Base-by-base conservation (phyloP, 768 basidiomycete genomes). In the Hypholoma sublateritium region DNA sequence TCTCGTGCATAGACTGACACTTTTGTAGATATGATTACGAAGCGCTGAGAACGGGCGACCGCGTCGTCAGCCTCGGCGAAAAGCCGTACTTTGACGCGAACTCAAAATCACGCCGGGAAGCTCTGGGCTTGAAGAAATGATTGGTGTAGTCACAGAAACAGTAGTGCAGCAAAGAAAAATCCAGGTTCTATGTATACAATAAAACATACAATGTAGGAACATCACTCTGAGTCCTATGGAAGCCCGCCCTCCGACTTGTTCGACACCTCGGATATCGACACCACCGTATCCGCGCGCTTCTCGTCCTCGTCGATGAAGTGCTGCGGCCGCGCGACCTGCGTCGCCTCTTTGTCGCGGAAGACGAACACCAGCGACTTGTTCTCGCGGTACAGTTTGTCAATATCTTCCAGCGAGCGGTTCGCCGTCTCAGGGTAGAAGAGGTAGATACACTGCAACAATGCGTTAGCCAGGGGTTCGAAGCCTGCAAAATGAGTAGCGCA, bases 11-110 rank as follows among this genome's bases (percentile, higher is more conserved):
- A 57, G 13, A 16, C 32, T 37, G 50, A 43, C 11, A 28, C 21
- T 50, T 35, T 17, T 42, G 1, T 43, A 77, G 75, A 11, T 62
- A 73, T 48, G 76, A 78, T 49, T 75, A 75, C 42, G 58, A 60
- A 12, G 70, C 64, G 0, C 50, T 67, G 22, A 71, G 80, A 46
- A 67, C 71, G 37, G 85, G 84, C 5, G 77, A 81, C 61, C 75
- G 85, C 14, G 79, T 81, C 4, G 80, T 83, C 43, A 77, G 76
- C 58, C 65, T 83, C 16, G 83, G 83, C 32, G 83, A 85, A 66
- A 72, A 66, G 50, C 83, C 83, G 0, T 82, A 71, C 66, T 76
- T 78, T 53, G 81, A 84, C 60, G 71, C 74, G 2, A 63, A 68
- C 11, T 72, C 71, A 0, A 70, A 62, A 58, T 74, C 74, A 16